Evolutionary conservation across 1,284 basidiomycete species (phyloP), one percentile per base, ranked within the genome.

Genomic region (Acaromyces ingoldii): DNA sequence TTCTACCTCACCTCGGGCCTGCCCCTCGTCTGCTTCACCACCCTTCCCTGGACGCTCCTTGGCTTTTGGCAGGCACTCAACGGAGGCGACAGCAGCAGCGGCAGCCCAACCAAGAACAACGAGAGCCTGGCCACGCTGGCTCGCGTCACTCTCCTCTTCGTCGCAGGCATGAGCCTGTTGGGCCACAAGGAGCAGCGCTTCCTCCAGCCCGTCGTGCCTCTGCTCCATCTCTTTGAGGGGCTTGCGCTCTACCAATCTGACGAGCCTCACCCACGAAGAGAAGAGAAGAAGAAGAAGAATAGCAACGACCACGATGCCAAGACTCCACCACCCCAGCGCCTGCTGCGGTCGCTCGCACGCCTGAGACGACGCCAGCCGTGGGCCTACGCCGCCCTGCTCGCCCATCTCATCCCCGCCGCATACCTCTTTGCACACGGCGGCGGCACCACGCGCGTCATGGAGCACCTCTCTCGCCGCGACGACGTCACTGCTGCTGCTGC

Each of bases 181-280:
- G 63, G 64, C 3, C 72, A 75, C 59, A 98, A 97, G 65, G 95
- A 99, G 79, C 96, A 91, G 87, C 81, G 95, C 2, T 98, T 99
- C 77, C 78, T 98, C 3, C 93, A 97, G 64, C 91, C 92, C 0
- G 73, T 97, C 3, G 79, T 97, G 1, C 91, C 93, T 0, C 77
- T 89, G n/a, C 77, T 95, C 37, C 85, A 92, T 59, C 67, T 93
- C 22, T 81, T 95, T 51, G 88, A 24, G 79, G 89, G 0, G 0
- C 22, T 34, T 22, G 30, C 42, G 11, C 15, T 49, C 17, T n/a
- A n/a, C n/a, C n/a, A n/a, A n/a, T n/a, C n/a, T n/a, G n/a, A n/a
- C n/a, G n/a, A n/a, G n/a, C n/a, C n/a, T n/a, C n/a, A n/a, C n/a
- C n/a, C n/a, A n/a, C n/a, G n/a, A n/a, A n/a, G n/a, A n/a, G n/a